Evolutionary conservation across 2,329 filamentous ascomycete species (phyloP), one percentile per base, ranked within the genome.

Genomic region (Bipolaris sorokiniana): DNA sequence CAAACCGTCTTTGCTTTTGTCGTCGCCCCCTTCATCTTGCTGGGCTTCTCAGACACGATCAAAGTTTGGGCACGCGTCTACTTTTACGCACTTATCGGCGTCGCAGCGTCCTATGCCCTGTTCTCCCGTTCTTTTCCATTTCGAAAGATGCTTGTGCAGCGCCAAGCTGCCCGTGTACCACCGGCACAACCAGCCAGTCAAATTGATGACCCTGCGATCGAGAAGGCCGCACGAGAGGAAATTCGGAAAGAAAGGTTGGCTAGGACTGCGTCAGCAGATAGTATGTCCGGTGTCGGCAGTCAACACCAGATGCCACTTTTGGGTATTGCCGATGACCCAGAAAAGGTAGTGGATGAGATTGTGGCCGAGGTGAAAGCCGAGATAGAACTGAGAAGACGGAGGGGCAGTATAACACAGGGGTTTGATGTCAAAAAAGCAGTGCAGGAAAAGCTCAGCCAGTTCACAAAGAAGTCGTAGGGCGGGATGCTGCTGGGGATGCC

Each of bases 1-100:
- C 93, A 97, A 74, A 73, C 89, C n/a, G 86, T 87, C 2, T 92
- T 98, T 76, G 88, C 89, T 45, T 99, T 96, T 76, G 86, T 86
- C 50, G 90, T 88, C 0, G 84, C 89, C 0, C 95, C 95, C 0
- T 99, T 99, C 77, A 84, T 97, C 42, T 81, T 97, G 37, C 88
- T 99, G 22, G 83, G 82, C 20, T 86, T 97, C 63, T 78, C 81
- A 16, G 84, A 87, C 58, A 93, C 89, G 9, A 76, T 96, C 40
- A 79, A 82, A 2, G 88, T 91, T 56, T 99, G 95, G 95, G 79
- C 86, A 0, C 86, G 90, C 40, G 90, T 97, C 34, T 95, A 97
- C 79, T 98, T 92, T 79, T 99, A 96, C 77, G 87, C 86, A 31
- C 81, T 95, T 52, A 72, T 93, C 59, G 88, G 87, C 64, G 90